Evolutionary conservation across 179 eudicot species (phyloP).

Genomic region (Silene coronaria): DNA sequence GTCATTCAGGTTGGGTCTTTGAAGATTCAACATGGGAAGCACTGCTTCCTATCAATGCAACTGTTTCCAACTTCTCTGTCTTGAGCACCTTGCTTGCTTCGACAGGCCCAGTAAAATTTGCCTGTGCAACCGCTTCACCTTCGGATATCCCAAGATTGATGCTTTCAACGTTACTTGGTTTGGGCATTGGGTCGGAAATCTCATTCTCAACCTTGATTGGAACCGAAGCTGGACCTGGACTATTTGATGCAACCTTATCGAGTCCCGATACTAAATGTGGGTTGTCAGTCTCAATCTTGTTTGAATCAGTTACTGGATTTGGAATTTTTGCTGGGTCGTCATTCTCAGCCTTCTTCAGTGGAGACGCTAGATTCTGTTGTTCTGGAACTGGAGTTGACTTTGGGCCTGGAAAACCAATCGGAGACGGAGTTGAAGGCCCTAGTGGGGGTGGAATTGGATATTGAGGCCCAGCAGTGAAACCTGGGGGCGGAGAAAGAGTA

Average conservation of each 20-base stretch:
- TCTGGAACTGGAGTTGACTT: not conserved
- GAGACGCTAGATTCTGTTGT: not conserved
- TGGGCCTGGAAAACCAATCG: too few relatives aligned
- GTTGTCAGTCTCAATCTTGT: not conserved
- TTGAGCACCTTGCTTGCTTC: not conserved
- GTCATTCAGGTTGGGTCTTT: too few relatives aligned
- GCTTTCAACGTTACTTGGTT: constrained; percentile 13
- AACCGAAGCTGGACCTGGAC: not conserved
- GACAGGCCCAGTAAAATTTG: not conserved
- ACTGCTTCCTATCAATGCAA: constrained; percentile 9
- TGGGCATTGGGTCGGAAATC: constrained; percentile 5
- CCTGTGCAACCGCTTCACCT: constrained; percentile 7
- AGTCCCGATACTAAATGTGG: constrained; percentile 8
- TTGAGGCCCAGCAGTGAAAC: constrained; percentile 11
- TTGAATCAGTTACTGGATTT: not conserved
- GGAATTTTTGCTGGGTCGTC: not conserved
- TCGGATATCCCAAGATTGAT: not conserved
- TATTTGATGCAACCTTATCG: constrained; percentile 12
- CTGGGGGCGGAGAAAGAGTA: constrained; percentile 10
- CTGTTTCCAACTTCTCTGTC: constrained; percentile 3
- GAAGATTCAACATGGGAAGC: not conserved
- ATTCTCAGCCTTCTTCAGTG: too few relatives aligned
- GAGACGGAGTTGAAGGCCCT: not conserved
- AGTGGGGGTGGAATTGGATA: not conserved
- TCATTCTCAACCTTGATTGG: not conserved